phyloP scores from a whole-genome alignment of 768 basidiomycete genomes.

The Naematelia aurantialba region DNA sequence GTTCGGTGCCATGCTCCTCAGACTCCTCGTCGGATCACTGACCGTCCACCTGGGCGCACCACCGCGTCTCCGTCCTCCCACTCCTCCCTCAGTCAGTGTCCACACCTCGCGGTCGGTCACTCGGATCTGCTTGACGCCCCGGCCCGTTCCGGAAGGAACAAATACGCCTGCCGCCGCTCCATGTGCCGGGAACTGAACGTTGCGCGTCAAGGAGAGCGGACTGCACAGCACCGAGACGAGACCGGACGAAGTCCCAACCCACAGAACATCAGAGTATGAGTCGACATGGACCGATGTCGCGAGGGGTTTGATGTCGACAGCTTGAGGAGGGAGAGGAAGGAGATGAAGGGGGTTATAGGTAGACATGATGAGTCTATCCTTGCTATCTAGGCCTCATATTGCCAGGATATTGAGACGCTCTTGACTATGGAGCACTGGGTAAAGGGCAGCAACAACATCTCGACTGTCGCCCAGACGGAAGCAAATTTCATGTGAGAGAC shows the following conservation, averaged over 20 bases:
- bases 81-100: conserved; percentile 50
- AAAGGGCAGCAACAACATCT: background rate
- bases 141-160: conserved; percentile 17
- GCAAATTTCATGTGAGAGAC: background rate
- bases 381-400: background rate
- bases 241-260: conserved; percentile 75
- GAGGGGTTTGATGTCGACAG: conserved; percentile 53
- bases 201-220: conserved; percentile 44
- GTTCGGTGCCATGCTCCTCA: conserved; percentile 41
- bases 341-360: conserved; percentile 49
- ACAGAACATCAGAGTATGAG: conserved; percentile 81
- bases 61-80: conserved; percentile 51
- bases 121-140: conserved; percentile 64
- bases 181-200: conserved; percentile 47
- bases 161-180: conserved; percentile 46
- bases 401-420: no score
- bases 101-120: conserved; percentile 74
- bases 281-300: conserved; percentile 77
- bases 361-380: conserved; percentile 9
- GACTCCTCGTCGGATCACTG: conserved; percentile 32
- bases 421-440: no score
- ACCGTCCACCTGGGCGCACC: conserved; percentile 51
- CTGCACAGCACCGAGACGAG: conserved; percentile 64
- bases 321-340: conserved; percentile 37
- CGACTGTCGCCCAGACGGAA: background rate